Conservation (phyloP, 805 yeast species). For the Ogataea thermomethanolica region DNA sequence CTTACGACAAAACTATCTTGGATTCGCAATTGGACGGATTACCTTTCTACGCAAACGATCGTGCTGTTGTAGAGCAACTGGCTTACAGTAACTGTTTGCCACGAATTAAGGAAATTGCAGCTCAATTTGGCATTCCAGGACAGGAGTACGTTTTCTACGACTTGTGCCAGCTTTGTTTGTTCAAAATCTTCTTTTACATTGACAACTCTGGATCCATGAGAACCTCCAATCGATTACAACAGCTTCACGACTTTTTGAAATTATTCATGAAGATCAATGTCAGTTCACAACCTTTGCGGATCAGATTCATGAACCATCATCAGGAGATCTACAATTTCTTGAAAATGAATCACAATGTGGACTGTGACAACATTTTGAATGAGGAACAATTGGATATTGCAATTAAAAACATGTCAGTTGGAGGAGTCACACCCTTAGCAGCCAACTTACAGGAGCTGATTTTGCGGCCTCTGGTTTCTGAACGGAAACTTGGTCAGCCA, state of each 20-base stretch:
- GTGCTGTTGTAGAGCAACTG: constrained; percentile 18
- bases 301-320: constrained; percentile 25
- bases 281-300: constrained; percentile 20
- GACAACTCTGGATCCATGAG: constrained; percentile 28
- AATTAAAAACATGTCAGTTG: constrained; percentile 16
- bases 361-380: constrained; percentile 18
- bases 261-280: constrained; percentile 22
- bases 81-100: constrained; percentile 21
- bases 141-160: constrained; percentile 26
- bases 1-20: constrained; percentile 11
- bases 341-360: constrained; percentile 7
- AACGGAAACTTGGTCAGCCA: constrained; percentile 17
- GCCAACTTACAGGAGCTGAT: constrained; percentile 18
- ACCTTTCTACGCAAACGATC: constrained; percentile 18
- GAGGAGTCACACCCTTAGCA: constrained; percentile 25
- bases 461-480: constrained; percentile 20
- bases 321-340: constrained; percentile 12
- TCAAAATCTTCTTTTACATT: constrained; percentile 20
- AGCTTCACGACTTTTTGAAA: constrained; percentile 18
- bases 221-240: constrained; percentile 18
- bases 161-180: constrained; percentile 22
- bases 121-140: constrained; percentile 13
- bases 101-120: constrained; percentile 20
- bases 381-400: constrained; percentile 17
- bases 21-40: constrained; percentile 6